Evolutionary conservation across 345 rosid species (phyloP).

Genomic region (Pugionium cornutum): DNA sequence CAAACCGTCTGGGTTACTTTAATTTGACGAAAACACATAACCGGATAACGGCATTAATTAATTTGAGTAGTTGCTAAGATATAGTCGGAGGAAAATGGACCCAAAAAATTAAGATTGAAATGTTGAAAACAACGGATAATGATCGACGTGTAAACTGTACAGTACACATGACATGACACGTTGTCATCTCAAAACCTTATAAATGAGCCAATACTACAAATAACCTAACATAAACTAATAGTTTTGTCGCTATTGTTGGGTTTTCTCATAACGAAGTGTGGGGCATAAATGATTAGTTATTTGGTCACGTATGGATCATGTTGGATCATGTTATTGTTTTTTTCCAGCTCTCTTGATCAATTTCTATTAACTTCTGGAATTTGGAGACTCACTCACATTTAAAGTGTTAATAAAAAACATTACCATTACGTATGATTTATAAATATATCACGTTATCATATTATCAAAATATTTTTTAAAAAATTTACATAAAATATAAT

Average conservation of each 20-base stretch:
- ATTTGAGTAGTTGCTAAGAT: conserved; percentile 16
- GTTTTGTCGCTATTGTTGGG: conserved; percentile 12
- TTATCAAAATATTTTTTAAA: no score
- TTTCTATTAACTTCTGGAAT: not conserved
- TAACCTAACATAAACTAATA: not conserved
- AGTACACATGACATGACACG: conserved; percentile 1
- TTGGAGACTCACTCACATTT: not conserved
- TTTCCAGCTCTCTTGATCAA: not conserved
- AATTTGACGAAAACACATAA: conserved; percentile 9
- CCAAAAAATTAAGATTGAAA: not conserved
- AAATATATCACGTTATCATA: no score
- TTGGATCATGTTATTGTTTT: conserved; percentile 6
- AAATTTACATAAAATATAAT: no score
- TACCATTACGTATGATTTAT: no score
- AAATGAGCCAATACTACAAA: not conserved
- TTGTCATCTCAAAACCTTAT: not conserved
- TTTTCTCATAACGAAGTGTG: conserved; percentile 1
- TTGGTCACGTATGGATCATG: conserved; percentile 3
- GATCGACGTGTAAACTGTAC: conserved; percentile 3
- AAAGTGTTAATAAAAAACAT: no score
- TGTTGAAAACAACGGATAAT: conserved; percentile 13
- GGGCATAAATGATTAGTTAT: not conserved
- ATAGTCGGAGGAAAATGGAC: not conserved
- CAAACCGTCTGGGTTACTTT: conserved; percentile 22
- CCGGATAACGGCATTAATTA: not conserved